Conservation (phyloP, 495 filamentous ascomycete species). For the Tuber microsphaerosporum region DNA sequence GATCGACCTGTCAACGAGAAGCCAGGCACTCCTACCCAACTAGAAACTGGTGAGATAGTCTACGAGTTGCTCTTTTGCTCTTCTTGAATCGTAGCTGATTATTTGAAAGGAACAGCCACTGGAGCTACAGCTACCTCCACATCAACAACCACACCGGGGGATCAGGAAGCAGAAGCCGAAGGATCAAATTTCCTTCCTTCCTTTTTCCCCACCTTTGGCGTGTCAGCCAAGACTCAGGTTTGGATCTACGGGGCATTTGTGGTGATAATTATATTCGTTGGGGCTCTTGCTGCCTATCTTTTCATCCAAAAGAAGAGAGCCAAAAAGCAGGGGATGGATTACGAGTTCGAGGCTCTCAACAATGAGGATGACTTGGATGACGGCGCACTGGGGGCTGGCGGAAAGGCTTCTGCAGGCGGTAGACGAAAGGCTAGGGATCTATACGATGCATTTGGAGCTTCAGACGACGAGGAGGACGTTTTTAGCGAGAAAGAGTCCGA, state of each 20-base stretch:
- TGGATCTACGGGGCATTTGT: conserved; percentile 89
- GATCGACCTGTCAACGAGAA: conserved; percentile 63
- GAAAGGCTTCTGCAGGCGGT: conserved; percentile 34
- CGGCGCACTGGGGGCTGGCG: conserved; percentile 12
- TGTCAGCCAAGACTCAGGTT: conserved; percentile 76
- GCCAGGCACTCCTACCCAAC: conserved; percentile 17
- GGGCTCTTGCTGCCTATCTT: conserved; percentile 70
- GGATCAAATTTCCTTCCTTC: conserved; percentile 65
- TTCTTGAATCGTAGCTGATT: background rate
- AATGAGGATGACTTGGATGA: conserved; percentile 68
- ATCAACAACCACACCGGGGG: background rate
- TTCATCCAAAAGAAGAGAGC: conserved; percentile 66
- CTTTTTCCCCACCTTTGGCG: conserved; percentile 91
- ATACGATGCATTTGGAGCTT: conserved; percentile 87
- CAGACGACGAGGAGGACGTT: conserved; percentile 61
- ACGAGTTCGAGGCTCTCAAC: conserved; percentile 89
- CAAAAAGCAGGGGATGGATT: conserved; percentile 71
- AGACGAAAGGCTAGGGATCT: conserved; percentile 68
- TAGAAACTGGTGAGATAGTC: conserved; percentile 19
- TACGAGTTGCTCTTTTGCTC: background rate
- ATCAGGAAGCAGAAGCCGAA: conserved; percentile 17
- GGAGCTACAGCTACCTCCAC: background rate
- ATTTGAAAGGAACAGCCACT: background rate
- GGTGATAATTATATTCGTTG: conserved; percentile 79
- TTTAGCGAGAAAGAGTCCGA: conserved; percentile 52